Evolutionary conservation across 1,139 yeast genomes (phyloP).

Genomic region (Scheffersomyces stambukii): DNA sequence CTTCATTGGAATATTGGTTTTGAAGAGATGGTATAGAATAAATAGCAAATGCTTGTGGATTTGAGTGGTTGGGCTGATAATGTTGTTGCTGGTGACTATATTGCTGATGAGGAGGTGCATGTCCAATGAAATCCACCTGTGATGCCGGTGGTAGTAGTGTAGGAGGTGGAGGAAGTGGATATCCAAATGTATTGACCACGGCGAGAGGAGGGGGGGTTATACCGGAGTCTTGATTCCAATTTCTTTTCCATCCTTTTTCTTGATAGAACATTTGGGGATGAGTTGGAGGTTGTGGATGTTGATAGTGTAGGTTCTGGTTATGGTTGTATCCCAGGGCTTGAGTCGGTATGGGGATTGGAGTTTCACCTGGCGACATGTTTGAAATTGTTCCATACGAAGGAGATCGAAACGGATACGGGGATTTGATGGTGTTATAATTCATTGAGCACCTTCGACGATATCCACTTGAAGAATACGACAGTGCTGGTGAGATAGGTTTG

Average conservation of each 20-base stretch:
- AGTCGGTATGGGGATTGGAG: neutral
- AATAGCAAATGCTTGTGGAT: too few relatives aligned
- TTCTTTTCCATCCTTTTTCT: neutral
- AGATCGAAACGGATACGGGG: too few relatives aligned
- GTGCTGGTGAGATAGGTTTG: conserved; percentile 6
- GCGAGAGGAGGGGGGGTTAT: too few relatives aligned
- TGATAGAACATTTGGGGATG: conserved; percentile 1
- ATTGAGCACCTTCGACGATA: too few relatives aligned
- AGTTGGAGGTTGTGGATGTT: conserved; percentile 11
- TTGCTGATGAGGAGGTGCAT: conserved; percentile 3
- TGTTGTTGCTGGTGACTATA: conserved; percentile 3
- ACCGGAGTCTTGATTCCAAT: conserved; percentile 5
- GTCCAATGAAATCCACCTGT: conserved; percentile 3
- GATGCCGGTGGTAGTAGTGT: conserved; percentile 3
- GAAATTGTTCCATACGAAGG: too few relatives aligned
- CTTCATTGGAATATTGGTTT: too few relatives aligned
- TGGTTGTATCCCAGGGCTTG: conserved; percentile 1
- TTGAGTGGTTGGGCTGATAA: neutral
- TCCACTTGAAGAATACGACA: too few relatives aligned
- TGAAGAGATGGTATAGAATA: too few relatives aligned
- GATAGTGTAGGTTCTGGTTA: conserved; percentile 3
- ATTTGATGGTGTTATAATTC: too few relatives aligned
- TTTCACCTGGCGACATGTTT: too few relatives aligned
- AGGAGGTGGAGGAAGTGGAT: conserved; percentile 10
- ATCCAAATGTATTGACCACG: neutral